Evolutionary conservation across 208 protist species (phyloP).

Genomic region (Leishmania braziliensis): DNA sequence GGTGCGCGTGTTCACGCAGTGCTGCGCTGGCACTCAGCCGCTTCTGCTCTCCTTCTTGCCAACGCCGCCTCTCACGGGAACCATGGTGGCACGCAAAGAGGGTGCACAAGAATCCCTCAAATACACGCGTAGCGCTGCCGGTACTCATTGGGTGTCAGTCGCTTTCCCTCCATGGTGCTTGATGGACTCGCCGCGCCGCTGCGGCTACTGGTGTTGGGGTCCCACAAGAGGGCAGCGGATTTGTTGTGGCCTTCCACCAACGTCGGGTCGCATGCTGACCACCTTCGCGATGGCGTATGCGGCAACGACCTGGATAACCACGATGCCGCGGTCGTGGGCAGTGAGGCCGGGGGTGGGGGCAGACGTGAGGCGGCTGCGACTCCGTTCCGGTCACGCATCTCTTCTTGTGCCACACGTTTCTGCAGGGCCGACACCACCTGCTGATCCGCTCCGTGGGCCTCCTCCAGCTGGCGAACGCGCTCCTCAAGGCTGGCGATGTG

Average conservation of each 20-base stretch:
- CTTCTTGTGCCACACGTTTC: constrained; percentile 39
- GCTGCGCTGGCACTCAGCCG: neutral
- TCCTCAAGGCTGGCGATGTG: constrained; percentile 42
- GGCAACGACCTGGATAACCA: constrained; percentile 4
- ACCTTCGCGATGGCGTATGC: neutral
- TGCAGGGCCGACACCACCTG: constrained; percentile 38
- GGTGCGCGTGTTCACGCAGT: neutral
- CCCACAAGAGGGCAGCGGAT: neutral
- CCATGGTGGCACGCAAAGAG: neutral
- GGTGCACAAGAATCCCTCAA: neutral
- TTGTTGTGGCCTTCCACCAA: neutral
- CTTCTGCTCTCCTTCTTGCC: neutral
- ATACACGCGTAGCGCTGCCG: constrained; percentile 36
- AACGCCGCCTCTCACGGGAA: neutral
- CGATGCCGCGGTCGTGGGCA: neutral
- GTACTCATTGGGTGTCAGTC: constrained; percentile 29
- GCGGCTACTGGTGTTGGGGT: neutral
- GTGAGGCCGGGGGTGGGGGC: neutral
- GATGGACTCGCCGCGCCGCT: neutral
- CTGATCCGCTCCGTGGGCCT: constrained; percentile 20
- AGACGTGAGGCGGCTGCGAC: neutral
- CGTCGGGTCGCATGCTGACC: neutral
- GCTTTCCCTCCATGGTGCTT: constrained; percentile 5
- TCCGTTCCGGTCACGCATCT: constrained; percentile 14
- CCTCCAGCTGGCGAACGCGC: constrained; percentile 39